phyloP scores from a whole-genome alignment of 345 rosid species.

The Gossypium turneri region DNA sequence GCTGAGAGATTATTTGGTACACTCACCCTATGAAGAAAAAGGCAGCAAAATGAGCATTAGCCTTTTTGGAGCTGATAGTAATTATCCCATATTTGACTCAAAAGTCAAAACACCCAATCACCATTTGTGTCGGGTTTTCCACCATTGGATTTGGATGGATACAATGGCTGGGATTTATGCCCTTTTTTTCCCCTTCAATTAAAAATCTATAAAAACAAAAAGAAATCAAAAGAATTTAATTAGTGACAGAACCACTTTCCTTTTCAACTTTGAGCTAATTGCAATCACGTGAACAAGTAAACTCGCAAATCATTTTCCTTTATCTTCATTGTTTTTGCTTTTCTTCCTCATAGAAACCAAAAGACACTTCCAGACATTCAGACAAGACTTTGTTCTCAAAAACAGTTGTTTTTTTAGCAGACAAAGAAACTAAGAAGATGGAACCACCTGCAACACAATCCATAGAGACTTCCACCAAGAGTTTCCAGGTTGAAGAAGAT shows the following conservation, averaged over 20 bases:
- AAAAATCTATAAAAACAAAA: background rate
- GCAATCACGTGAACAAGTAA: slow-evolving; percentile 13
- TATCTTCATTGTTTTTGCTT: background rate
- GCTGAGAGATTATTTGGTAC: no score
- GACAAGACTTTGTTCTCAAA: background rate
- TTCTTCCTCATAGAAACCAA: background rate
- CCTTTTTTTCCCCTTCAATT: background rate
- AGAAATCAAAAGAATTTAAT: background rate
- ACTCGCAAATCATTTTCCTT: background rate
- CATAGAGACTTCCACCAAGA: slow-evolving; percentile 27
- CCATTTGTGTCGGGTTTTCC: background rate
- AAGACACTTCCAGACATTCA: no score
- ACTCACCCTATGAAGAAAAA: no score
- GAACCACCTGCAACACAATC: slow-evolving; percentile 40
- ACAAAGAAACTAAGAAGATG: slow-evolving; percentile 8
- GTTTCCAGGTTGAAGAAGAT: slow-evolving; percentile 31
- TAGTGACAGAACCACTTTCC: background rate
- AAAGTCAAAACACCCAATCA: no score
- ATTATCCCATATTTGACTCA: no score
- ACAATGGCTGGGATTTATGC: background rate
- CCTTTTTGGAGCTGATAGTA: background rate
- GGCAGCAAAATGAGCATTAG: background rate
- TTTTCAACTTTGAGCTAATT: background rate
- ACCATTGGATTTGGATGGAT: background rate
- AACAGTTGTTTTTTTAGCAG: background rate